Evolutionary conservation across 116 monocot genomes (phyloP).

Genomic region (Papilionanthe hybrid): DNA sequence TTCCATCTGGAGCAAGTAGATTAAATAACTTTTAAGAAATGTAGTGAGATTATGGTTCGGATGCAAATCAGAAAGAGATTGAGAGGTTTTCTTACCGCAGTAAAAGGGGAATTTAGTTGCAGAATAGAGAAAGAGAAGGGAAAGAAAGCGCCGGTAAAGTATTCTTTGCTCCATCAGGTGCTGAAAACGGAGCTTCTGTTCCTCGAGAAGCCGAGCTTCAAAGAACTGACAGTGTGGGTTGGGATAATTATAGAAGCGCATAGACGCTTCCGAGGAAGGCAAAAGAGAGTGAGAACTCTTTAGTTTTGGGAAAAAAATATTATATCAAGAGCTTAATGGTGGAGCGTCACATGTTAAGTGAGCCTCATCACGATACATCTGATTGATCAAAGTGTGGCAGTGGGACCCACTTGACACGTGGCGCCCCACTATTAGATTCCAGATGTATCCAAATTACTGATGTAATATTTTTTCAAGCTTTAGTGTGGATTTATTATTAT

Average conservation of each 20-base stretch:
- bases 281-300: constrained; percentile 2
- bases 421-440: no score
- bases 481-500: no score
- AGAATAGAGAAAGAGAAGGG: constrained; percentile 3
- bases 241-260: constrained; percentile 19
- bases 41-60: background rate
- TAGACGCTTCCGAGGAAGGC: background rate
- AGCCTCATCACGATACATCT: no score
- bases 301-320: no score
- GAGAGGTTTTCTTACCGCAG: constrained; percentile 15
- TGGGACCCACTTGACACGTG: no score
- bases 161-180: constrained; percentile 20
- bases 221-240: background rate
- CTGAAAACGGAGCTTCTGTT: background rate
- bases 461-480: no score
- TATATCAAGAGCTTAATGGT: no score
- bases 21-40: background rate
- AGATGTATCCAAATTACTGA: no score
- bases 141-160: constrained; percentile 5
- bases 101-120: background rate
- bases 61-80: background rate
- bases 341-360: no score
- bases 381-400: no score
- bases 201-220: background rate
- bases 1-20: constrained; percentile 18